Evolutionary conservation across 2,329 filamentous ascomycete genomes (phyloP).

Genomic region (Scedosporium minutisporum): DNA sequence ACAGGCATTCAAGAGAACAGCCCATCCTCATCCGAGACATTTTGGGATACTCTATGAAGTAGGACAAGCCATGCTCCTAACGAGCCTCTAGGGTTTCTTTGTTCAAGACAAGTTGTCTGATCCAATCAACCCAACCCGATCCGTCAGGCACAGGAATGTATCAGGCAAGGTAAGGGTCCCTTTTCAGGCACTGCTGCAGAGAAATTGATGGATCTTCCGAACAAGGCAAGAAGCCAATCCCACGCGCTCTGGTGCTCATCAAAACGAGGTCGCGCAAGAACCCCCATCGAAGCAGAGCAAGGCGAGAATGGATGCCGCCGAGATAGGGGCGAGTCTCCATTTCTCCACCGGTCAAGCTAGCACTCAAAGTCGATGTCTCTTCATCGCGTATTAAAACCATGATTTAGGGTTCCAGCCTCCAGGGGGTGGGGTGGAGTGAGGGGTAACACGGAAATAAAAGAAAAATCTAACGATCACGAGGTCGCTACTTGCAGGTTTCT

Average conservation of each 20-base stretch:
- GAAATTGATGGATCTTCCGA: not conserved
- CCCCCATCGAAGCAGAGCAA: no score
- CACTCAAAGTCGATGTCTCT: no score
- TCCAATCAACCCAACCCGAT: not conserved
- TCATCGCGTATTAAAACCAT: not conserved
- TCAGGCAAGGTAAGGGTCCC: not conserved
- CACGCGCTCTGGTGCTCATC: no score
- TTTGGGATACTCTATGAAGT: not conserved
- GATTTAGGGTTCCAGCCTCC: not conserved
- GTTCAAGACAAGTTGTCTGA: no score
- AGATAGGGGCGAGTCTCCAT: no score
- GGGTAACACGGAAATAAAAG: not conserved
- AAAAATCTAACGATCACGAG: slow-evolving; percentile 6
- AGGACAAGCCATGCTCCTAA: not conserved
- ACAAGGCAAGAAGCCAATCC: no score
- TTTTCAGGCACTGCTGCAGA: slow-evolving; percentile 1
- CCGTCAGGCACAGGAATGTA: not conserved
- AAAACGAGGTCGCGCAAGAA: no score
- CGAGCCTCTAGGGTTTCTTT: not conserved
- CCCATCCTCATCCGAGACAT: no score
- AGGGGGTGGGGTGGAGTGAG: slow-evolving; percentile 1
- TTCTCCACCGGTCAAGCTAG: no score
- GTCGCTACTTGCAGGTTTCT: slow-evolving; percentile 5
- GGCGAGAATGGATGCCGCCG: no score
- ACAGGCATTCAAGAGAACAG: no score